Percentiles rank a stretch among this genome's conserved stretches.
These are phyloP conservation scores for Biancaea sappan DNA, from an alignment of 306 rosid species.

Conservation along the genomic window DNA sequence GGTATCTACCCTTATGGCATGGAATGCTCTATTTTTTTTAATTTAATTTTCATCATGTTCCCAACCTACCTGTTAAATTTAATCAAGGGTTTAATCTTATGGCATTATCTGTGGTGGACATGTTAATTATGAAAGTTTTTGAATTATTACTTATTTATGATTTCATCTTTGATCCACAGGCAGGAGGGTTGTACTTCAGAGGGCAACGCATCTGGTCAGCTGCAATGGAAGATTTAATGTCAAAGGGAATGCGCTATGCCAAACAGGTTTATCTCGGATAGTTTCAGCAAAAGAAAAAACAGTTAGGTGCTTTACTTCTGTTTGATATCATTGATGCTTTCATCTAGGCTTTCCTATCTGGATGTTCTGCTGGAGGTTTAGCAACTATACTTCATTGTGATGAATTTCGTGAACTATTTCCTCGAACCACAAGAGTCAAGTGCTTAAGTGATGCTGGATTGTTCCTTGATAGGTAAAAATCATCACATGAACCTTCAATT, in stretches of 20 bases:
- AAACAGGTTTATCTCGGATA: constrained; percentile 54
- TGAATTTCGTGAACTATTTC: constrained; percentile 53
- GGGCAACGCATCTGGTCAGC: constrained; percentile 88
- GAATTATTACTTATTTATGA: constrained; percentile 28
- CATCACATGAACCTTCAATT: background rate
- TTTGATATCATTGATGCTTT: background rate
- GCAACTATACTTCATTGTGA: constrained; percentile 66
- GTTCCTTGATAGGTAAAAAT: constrained; percentile 41
- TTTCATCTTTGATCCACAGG: constrained; percentile 45
- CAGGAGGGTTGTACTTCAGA: constrained; percentile 66
- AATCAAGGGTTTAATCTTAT: constrained; percentile 10
- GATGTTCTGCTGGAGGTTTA: constrained; percentile 71
- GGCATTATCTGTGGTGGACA: constrained; percentile 15
- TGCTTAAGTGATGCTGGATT: constrained; percentile 70
- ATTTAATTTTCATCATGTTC: background rate
- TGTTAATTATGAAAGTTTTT: constrained; percentile 4
- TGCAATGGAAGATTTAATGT: constrained; percentile 76
- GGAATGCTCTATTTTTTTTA: background rate
- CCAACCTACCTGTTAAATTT: background rate
- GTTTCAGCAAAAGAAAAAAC: background rate
- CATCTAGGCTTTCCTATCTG: constrained; percentile 59
- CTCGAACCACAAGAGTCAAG: constrained; percentile 47
- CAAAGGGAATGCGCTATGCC: constrained; percentile 83
- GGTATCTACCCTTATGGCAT: constrained; percentile 2
- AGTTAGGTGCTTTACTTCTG: background rate